Percentiles rank a stretch among this genome's conserved stretches.
Evolutionary conservation across 192 early-diverging fungal species (phyloP).

Genomic region (Geranomyces variabilis): DNA sequence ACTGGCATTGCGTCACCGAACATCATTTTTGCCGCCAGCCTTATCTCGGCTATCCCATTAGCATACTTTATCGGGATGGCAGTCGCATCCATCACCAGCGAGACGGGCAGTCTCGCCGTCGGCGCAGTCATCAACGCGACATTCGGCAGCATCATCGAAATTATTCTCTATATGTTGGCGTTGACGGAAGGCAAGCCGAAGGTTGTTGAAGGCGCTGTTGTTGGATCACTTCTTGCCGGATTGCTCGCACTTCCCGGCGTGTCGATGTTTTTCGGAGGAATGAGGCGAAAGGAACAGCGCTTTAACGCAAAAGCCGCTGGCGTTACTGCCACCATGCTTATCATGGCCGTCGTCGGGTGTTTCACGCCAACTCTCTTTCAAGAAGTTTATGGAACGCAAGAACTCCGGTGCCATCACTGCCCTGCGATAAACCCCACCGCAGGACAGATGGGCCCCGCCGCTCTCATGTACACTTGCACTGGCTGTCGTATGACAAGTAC

Average conservation of each 20-base stretch:
- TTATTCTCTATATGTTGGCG: slow-evolving; percentile 90
- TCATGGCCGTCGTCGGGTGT: slow-evolving; percentile 89
- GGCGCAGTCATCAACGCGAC: slow-evolving; percentile 98
- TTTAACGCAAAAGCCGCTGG: slow-evolving; percentile 96
- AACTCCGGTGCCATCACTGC: slow-evolving; percentile 61
- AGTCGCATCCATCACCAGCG: slow-evolving; percentile 94
- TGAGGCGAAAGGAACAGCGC: slow-evolving; percentile 87
- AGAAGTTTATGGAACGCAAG: slow-evolving; percentile 80
- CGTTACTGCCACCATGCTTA: slow-evolving; percentile 94
- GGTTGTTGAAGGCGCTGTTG: slow-evolving; percentile 88
- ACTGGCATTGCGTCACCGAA: slow-evolving; percentile 58
- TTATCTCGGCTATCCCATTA: slow-evolving; percentile 85
- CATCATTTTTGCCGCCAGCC: slow-evolving; percentile 66
- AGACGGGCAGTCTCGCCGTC: slow-evolving; percentile 83
- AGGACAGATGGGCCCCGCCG: not conserved
- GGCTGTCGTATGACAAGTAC: slow-evolving; percentile 66
- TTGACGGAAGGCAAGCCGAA: slow-evolving; percentile 82
- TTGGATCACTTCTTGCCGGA: slow-evolving; percentile 89
- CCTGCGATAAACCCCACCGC: not conserved
- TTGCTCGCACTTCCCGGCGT: slow-evolving; percentile 90
- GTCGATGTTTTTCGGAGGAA: slow-evolving; percentile 90
- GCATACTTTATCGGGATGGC: slow-evolving; percentile 98
- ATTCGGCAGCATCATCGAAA: slow-evolving; percentile 95
- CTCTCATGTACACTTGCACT: slow-evolving; percentile 47
- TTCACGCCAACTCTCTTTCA: slow-evolving; percentile 96